A percentile compares a stretch with the other conserved stretches of the same genome.
phyloP scores from a whole-genome alignment of 2,329 filamentous ascomycete species.

The Fusarium albosuccineum region DNA sequence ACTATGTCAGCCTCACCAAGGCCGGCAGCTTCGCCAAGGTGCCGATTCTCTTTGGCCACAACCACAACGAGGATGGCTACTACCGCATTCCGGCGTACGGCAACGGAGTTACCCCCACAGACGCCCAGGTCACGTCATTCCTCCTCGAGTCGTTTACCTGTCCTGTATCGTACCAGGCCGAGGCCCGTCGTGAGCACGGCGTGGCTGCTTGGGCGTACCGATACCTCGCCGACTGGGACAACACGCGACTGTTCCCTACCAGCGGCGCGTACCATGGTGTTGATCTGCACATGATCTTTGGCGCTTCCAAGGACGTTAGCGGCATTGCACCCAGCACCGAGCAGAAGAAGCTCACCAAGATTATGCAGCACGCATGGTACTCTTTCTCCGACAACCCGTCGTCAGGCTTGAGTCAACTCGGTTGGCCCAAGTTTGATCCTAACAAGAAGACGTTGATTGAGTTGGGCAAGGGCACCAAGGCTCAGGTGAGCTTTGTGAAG shows the following conservation, averaged over 20 bases:
- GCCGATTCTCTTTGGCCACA: conserved; percentile 59
- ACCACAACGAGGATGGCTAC: conserved; percentile 61
- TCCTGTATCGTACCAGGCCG: conserved; percentile 55
- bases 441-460: conserved; percentile 26
- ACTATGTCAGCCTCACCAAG: conserved; percentile 53
- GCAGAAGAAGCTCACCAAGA: conserved; percentile 50
- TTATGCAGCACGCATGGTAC: conserved; percentile 58
- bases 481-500: conserved; percentile 19
- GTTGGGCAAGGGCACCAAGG: conserved; percentile 23
- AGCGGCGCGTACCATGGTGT: conserved; percentile 64
- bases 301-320: conserved; percentile 55
- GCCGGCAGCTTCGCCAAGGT: conserved; percentile 55
- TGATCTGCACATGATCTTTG: conserved; percentile 63
- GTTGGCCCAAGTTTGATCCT: conserved; percentile 44
- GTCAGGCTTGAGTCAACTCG: conserved; percentile 47
- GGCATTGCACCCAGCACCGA: conserved; percentile 49
- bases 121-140: conserved; percentile 54
- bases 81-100: conserved; percentile 60
- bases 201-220: conserved; percentile 60
- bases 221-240: conserved; percentile 64
- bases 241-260: conserved; percentile 58
- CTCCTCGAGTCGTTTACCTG: conserved; percentile 62
- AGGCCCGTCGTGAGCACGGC: conserved; percentile 49
- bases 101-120: conserved; percentile 54
- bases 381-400: conserved; percentile 55